These are phyloP conservation scores for Exophiala alcalophila DNA, from an alignment of 2,329 filamentous ascomycete species.

Conservation along the genomic window DNA sequence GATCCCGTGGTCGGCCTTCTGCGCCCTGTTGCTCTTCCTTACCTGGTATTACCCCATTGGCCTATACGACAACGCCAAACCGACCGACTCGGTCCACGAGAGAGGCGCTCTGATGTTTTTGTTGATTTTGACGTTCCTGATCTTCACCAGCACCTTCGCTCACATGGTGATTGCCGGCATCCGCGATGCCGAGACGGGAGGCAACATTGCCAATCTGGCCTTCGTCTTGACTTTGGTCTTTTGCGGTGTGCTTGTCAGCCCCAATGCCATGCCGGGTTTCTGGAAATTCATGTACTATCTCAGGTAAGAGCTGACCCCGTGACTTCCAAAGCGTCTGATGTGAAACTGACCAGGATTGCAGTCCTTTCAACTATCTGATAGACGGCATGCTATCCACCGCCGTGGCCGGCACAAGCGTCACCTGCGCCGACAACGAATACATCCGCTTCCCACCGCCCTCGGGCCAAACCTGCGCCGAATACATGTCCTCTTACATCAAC, in stretches of 20 bases:
- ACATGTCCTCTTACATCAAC: constrained; percentile 53
- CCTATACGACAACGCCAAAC: constrained; percentile 43
- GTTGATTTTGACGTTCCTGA: constrained; percentile 62
- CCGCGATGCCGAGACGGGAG: constrained; percentile 65
- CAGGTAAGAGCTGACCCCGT: constrained; percentile 21
- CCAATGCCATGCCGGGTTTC: constrained; percentile 61
- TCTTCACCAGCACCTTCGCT: constrained; percentile 70
- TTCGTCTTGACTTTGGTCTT: constrained; percentile 60
- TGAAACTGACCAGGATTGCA: too few species aligned
- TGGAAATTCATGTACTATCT: constrained; percentile 75
- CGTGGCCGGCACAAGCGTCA: constrained; percentile 63
- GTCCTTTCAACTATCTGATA: constrained; percentile 81
- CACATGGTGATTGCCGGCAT: constrained; percentile 71
- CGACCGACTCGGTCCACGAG: constrained; percentile 42
- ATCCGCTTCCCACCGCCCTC: constrained; percentile 60
- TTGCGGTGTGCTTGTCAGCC: constrained; percentile 59
- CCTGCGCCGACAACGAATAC: constrained; percentile 68
- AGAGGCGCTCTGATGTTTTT: constrained; percentile 65
- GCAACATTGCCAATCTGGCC: constrained; percentile 59
- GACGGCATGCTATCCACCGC: constrained; percentile 68
- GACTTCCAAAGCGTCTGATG: constrained; percentile 36
- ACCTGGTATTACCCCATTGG: constrained; percentile 67
- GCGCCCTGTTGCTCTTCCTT: constrained; percentile 61
- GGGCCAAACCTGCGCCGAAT: constrained; percentile 59
- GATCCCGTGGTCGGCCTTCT: constrained; percentile 63